A percentile compares a stretch with the other conserved stretches of the same genome.
Evolutionary conservation across 495 filamentous ascomycete species (phyloP).

Genomic region (Aspergillus olivimuriae): DNA sequence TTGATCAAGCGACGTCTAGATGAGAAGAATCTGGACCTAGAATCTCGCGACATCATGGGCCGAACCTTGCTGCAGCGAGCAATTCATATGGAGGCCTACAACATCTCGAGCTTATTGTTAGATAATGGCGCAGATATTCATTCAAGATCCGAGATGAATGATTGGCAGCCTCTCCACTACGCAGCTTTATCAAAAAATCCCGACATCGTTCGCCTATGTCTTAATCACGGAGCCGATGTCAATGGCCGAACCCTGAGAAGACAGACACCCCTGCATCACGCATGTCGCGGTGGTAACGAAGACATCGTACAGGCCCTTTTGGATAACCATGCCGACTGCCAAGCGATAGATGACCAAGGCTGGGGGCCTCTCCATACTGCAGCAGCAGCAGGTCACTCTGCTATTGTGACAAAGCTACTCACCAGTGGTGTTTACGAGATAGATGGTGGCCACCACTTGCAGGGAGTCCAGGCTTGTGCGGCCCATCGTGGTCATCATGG

Average conservation of each 20-base stretch:
- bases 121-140: conserved; percentile 1
- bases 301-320: conserved; percentile 1
- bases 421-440: too few relatives aligned
- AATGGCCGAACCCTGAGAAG: background rate
- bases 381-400: too few relatives aligned
- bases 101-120: background rate
- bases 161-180: conserved; percentile 5
- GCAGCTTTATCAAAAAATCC: background rate
- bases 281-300: background rate
- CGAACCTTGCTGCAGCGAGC: conserved; percentile 4
- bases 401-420: too few relatives aligned
- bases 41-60: conserved; percentile 1
- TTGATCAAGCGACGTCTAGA: background rate
- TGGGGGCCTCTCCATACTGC: conserved; percentile 1
- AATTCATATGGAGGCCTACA: conserved; percentile 1
- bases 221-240: background rate
- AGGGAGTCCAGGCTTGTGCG: background rate
- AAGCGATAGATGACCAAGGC: background rate
- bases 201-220: background rate
- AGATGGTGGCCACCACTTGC: too few relatives aligned
- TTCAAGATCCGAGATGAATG: background rate
- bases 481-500: background rate
- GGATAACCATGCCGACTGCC: too few relatives aligned
- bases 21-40: background rate
- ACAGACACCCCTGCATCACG: conserved; percentile 4